These are phyloP conservation scores for Yarrowia sp. DNA, from an alignment of 805 yeast species.

Conservation along the genomic window DNA sequence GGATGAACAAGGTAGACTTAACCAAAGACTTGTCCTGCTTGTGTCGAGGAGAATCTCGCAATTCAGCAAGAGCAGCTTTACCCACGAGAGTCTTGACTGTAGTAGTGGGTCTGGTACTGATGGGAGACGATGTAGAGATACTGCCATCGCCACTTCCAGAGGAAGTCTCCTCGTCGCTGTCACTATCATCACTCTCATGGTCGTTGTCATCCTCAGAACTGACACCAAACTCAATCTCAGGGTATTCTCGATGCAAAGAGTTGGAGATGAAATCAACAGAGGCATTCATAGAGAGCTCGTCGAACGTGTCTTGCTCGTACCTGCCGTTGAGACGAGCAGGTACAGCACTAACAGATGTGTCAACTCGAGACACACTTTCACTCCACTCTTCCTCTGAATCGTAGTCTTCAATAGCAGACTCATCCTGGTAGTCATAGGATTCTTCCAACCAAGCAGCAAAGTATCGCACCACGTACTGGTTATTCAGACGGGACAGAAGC, in stretches of 20 bases:
- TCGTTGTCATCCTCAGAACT: conserved; percentile 41
- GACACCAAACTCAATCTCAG: conserved; percentile 45
- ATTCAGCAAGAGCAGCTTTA: conserved; percentile 33
- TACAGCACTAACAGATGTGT: conserved; percentile 22
- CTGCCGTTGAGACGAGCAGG: conserved; percentile 26
- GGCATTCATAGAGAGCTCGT: conserved; percentile 42
- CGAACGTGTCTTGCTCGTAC: conserved; percentile 18
- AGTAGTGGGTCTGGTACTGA: neutral
- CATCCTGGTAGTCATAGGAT: conserved; percentile 53
- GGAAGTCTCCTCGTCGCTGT: conserved; percentile 25
- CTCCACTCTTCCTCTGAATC: conserved; percentile 42
- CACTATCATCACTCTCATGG: conserved; percentile 29
- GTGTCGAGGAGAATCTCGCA: conserved; percentile 27
- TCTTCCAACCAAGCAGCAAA: conserved; percentile 98
- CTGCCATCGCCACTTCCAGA: neutral
- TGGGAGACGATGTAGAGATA: conserved; percentile 1
- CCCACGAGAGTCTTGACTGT: conserved; percentile 35
- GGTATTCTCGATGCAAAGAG: conserved; percentile 42
- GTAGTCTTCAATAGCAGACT: conserved; percentile 49
- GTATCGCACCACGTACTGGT: conserved; percentile 94
- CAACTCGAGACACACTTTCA: conserved; percentile 27
- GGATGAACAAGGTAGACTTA: conserved; percentile 83
- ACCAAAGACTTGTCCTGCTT: conserved; percentile 44
- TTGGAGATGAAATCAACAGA: conserved; percentile 46
- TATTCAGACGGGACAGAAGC: conserved; percentile 88